Percentiles rank a stretch among this genome's conserved stretches.
These are phyloP conservation scores for Epichloe amarillans DNA, from an alignment of 2,329 filamentous ascomycete genomes.

Conservation along the genomic window DNA sequence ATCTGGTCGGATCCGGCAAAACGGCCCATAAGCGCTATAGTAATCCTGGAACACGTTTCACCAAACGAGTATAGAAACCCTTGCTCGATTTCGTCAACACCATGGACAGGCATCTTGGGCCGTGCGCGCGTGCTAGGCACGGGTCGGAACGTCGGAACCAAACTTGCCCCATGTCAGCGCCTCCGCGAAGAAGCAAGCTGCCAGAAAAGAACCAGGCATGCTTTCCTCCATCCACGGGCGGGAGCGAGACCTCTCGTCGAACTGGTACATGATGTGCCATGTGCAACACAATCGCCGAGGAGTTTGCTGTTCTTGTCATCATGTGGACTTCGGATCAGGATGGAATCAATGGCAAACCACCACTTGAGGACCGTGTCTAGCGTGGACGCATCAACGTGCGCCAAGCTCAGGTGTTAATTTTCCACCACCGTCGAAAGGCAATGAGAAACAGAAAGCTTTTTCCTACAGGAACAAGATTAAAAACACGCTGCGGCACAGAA, in stretches of 20 bases:
- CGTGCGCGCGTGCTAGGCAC: no score
- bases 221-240: conserved; percentile 19
- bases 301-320: not conserved
- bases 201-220: conserved; percentile 21
- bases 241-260: conserved; percentile 12
- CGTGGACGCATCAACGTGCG: no score
- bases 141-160: no score
- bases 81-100: conserved; percentile 14
- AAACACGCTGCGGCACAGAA: not conserved
- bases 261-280: not conserved
- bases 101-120: no score
- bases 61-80: conserved; percentile 58
- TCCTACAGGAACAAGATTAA: not conserved
- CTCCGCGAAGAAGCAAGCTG: conserved; percentile 19
- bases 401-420: no score
- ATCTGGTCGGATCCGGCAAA: conserved; percentile 25
- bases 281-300: not conserved
- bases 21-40: conserved; percentile 47
- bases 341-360: no score
- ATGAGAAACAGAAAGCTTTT: not conserved
- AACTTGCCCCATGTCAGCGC: conserved; percentile 20
- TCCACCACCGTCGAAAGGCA: no score
- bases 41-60: conserved; percentile 50
- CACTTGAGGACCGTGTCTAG: no score
- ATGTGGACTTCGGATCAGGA: no score